phyloP scores from a whole-genome alignment of 2,329 filamentous ascomycete genomes.

The Ascochyta lentis region DNA sequence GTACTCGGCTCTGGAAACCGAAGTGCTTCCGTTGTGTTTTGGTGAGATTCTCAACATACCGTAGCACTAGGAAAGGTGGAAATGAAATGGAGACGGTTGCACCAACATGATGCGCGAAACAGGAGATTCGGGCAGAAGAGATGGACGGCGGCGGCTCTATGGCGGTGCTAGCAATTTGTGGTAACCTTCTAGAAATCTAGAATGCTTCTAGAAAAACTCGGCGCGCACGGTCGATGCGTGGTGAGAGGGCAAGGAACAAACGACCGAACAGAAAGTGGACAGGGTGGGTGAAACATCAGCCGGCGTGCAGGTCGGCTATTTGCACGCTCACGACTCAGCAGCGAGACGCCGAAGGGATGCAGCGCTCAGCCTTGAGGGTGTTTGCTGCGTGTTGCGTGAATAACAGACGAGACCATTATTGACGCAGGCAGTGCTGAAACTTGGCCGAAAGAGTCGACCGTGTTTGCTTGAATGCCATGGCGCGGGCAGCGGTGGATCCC shows the following conservation, averaged over 20 bases:
- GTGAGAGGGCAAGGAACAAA: slow-evolving; percentile 21
- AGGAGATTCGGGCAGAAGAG: slow-evolving; percentile 26
- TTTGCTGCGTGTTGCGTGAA: slow-evolving; percentile 12
- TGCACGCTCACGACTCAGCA: slow-evolving; percentile 8
- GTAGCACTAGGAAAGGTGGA: slow-evolving; percentile 17
- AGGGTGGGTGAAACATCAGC: slow-evolving; percentile 33
- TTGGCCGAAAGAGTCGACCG: background rate
- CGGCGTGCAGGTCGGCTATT: slow-evolving; percentile 1
- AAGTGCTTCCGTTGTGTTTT: slow-evolving; percentile 14
- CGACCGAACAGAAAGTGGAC: background rate
- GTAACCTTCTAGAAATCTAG: slow-evolving; percentile 44
- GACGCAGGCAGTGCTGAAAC: slow-evolving; percentile 17
- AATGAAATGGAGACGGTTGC: slow-evolving; percentile 23
- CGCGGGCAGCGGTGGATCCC: slow-evolving; percentile 11
- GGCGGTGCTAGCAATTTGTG: slow-evolving; percentile 28
- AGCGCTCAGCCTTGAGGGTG: background rate
- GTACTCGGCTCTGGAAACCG: slow-evolving; percentile 7
- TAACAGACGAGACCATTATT: slow-evolving; percentile 16
- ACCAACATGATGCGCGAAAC: slow-evolving; percentile 28
- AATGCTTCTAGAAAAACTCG: slow-evolving; percentile 31
- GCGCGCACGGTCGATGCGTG: slow-evolving; percentile 26
- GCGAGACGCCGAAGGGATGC: slow-evolving; percentile 9
- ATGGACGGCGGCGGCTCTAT: slow-evolving; percentile 34
- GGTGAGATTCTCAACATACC: slow-evolving; percentile 25
- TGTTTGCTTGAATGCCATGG: slow-evolving; percentile 13